Evolutionary conservation across 164 flowering plant species (phyloP).

Genomic region (Berberis vulgaris): DNA sequence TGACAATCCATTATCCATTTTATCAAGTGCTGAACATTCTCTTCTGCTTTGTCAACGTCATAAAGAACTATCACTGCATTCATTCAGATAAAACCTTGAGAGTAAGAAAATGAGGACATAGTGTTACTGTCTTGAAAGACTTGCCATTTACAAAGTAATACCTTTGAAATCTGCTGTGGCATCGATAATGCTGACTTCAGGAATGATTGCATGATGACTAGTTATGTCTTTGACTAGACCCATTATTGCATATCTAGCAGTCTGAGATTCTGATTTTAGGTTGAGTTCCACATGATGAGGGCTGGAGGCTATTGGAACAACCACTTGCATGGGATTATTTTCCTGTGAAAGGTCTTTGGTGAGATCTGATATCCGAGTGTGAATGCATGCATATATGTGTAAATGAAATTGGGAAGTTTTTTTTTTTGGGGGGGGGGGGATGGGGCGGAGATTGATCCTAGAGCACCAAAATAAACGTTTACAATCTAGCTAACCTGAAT

Average conservation of each 20-base stretch:
- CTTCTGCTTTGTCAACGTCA: slow-evolving; percentile 53
- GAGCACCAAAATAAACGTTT: background rate
- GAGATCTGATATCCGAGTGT: background rate
- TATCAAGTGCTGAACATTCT: slow-evolving; percentile 54
- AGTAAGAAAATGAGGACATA: background rate
- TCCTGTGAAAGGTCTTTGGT: slow-evolving; percentile 32
- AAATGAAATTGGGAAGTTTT: too few species aligned
- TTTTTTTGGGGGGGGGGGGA: too few species aligned
- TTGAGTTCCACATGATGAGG: slow-evolving; percentile 67
- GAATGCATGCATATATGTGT: background rate
- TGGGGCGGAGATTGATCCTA: background rate
- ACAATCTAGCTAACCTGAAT: slow-evolving; percentile 34
- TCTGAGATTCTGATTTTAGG: slow-evolving; percentile 36
- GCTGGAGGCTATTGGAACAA: slow-evolving; percentile 53
- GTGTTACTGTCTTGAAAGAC: background rate
- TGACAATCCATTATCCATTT: slow-evolving; percentile 76
- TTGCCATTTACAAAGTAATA: slow-evolving; percentile 3
- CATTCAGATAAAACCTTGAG: slow-evolving; percentile 7
- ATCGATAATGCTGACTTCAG: slow-evolving; percentile 45
- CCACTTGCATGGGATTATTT: slow-evolving; percentile 34
- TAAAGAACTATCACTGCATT: slow-evolving; percentile 54
- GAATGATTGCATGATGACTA: slow-evolving; percentile 25
- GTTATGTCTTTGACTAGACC: slow-evolving; percentile 53
- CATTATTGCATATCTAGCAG: slow-evolving; percentile 54
- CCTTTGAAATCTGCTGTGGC: slow-evolving; percentile 62